Evolutionary conservation across 2,329 filamentous ascomycete genomes (phyloP).

Genomic region (Setomelanomma holmii): DNA sequence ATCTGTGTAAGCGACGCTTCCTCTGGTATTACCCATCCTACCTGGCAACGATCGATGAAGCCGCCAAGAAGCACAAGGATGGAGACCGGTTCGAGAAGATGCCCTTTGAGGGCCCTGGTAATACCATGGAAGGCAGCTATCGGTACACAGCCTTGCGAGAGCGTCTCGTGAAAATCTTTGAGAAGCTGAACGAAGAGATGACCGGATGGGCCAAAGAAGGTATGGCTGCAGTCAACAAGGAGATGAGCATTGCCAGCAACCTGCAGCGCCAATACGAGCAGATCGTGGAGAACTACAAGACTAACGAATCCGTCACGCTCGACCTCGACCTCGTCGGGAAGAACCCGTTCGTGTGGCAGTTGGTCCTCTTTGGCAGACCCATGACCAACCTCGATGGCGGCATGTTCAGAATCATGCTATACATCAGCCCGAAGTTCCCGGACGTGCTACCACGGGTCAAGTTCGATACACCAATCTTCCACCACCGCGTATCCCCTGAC

Average conservation of each 20-base stretch:
- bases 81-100: constrained; percentile 74
- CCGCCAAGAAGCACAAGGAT: constrained; percentile 67
- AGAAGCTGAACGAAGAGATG: constrained; percentile 74
- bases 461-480: constrained; percentile 83
- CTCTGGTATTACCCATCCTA: constrained; percentile 97
- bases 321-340: constrained; percentile 77
- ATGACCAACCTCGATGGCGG: constrained; percentile 93
- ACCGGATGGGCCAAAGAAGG: constrained; percentile 75
- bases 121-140: constrained; percentile 87
- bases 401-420: constrained; percentile 80
- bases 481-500: constrained; percentile 81
- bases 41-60: constrained; percentile 71
- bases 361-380: constrained; percentile 89
- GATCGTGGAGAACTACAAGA: constrained; percentile 76
- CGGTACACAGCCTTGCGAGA: constrained; percentile 77
- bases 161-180: constrained; percentile 73
- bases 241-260: constrained; percentile 79
- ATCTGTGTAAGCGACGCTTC: constrained; percentile 89
- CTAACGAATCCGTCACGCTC: constrained; percentile 71
- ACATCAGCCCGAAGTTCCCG: constrained; percentile 84
- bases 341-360: constrained; percentile 87
- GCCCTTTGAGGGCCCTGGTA: constrained; percentile 82
- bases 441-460: constrained; percentile 84
- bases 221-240: constrained; percentile 65
- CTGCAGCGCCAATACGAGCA: constrained; percentile 86